Conservation (phyloP, 2,329 filamentous ascomycete species). For the Clonostachys byssicola region DNA sequence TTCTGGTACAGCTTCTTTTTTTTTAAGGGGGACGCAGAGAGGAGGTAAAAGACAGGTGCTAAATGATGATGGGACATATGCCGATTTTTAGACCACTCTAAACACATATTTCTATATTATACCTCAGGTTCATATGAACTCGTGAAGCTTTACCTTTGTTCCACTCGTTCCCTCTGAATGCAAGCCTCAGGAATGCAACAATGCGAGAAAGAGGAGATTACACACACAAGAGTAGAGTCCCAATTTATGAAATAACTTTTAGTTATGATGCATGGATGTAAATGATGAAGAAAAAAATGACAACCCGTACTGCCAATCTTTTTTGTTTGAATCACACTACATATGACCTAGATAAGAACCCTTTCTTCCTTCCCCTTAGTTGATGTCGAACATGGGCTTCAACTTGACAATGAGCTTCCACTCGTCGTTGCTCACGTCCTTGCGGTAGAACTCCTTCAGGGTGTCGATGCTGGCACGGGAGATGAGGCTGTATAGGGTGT, state of each 20-base stretch:
- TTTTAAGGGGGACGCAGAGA: not conserved
- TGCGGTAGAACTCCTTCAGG: slow-evolving; percentile 91
- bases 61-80: not conserved
- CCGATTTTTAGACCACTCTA: no score
- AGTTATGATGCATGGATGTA: no score
- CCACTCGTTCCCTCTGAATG: no score
- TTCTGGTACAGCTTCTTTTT: not conserved
- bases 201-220: no score
- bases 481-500: slow-evolving; percentile 83
- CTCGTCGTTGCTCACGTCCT: slow-evolving; percentile 86
- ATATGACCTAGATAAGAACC: not conserved
- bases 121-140: not conserved
- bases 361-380: slow-evolving; percentile 34
- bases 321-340: not conserved
- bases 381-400: slow-evolving; percentile 90
- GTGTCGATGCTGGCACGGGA: slow-evolving; percentile 87
- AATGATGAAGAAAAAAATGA: not conserved
- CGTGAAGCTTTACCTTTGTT: not conserved
- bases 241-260: no score
- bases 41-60: not conserved
- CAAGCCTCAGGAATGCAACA: no score
- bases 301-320: not conserved
- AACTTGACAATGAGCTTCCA: slow-evolving; percentile 94
- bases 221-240: no score
- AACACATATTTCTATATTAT: no score